These are phyloP conservation scores for Austropuccinia psidii DNA, from an alignment of 1,284 basidiomycete species.

Conservation along the genomic window DNA sequence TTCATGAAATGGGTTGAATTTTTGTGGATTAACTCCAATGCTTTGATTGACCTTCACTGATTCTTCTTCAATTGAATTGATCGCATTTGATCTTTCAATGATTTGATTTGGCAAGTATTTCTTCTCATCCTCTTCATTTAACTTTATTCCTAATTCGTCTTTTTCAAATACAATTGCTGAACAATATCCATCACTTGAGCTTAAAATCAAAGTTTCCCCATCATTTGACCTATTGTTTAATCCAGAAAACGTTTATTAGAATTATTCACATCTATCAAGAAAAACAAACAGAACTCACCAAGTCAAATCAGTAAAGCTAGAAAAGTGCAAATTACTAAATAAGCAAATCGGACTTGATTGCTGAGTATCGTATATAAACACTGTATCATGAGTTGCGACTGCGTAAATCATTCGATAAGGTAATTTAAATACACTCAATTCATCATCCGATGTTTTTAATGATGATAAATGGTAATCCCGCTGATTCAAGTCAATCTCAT, in stretches of 20 bases:
- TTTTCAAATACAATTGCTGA: conserved; percentile 70
- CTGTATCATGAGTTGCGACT: conserved; percentile 91
- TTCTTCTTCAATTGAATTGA: background rate
- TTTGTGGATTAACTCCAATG: background rate
- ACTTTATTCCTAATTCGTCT: conserved; percentile 71
- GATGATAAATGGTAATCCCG: background rate
- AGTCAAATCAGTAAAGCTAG: conserved; percentile 91
- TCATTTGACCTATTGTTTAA: conserved; percentile 70
- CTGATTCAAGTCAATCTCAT: conserved; percentile 51
- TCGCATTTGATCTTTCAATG: background rate
- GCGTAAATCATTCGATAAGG: conserved; percentile 94
- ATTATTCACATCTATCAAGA: conserved; percentile 13
- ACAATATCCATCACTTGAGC: conserved; percentile 93
- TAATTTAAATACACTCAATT: conserved; percentile 67
- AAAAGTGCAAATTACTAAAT: conserved; percentile 91
- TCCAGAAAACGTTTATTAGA: background rate
- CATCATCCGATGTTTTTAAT: background rate
- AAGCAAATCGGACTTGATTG: conserved; percentile 86
- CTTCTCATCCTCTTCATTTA: conserved; percentile 8
- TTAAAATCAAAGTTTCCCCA: conserved; percentile 82
- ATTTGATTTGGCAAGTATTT: background rate
- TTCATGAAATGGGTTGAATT: too few species aligned
- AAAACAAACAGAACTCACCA: conserved; percentile 61
- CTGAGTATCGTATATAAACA: conserved; percentile 94
- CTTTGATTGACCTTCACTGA: background rate